Percentiles rank a stretch among this genome's conserved stretches.
Conservation (phyloP, 225 moss, liverwort and hornwort species). For the Marchantia paleacea region DNA sequence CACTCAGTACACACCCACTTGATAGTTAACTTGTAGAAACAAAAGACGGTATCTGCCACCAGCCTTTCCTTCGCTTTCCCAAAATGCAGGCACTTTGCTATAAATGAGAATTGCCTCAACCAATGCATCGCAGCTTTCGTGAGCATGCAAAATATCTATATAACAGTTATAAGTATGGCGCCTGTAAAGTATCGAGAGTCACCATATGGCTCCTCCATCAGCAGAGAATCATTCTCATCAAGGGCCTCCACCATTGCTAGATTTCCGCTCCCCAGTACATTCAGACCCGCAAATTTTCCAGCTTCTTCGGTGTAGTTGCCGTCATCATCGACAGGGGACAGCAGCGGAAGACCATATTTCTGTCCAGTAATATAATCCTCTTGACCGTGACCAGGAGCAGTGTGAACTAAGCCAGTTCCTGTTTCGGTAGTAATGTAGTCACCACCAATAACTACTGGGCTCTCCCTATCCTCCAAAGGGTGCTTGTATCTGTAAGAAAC, state of each 20-base stretch:
- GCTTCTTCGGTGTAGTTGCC: constrained; percentile 95
- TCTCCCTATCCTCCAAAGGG: constrained; percentile 78
- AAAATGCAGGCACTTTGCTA: neutral
- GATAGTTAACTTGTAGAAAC: neutral
- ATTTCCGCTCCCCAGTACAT: constrained; percentile 88
- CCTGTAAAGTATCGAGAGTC: constrained; percentile 45
- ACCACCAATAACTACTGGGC: constrained; percentile 85
- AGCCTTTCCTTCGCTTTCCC: neutral
- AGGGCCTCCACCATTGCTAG: constrained; percentile 81
- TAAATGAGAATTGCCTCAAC: neutral
- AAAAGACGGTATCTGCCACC: neutral
- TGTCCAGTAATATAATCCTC: constrained; percentile 95
- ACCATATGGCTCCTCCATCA: constrained; percentile 99
- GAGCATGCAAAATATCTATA: neutral
- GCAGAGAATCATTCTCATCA: constrained; percentile 56
- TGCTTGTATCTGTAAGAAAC: constrained; percentile 63
- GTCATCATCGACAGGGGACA: constrained; percentile 94
- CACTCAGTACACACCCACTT: neutral
- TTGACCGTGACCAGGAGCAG: constrained; percentile 96
- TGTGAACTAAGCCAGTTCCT: constrained; percentile 97
- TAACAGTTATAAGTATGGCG: constrained; percentile 18
- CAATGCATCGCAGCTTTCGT: neutral
- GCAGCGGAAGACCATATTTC: constrained; percentile 79
- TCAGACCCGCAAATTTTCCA: constrained; percentile 76
- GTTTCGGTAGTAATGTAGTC: constrained; percentile 99